Evolutionary conservation across 164 flowering plant species (phyloP).

Genomic region (Warburgia ugandensis): DNA sequence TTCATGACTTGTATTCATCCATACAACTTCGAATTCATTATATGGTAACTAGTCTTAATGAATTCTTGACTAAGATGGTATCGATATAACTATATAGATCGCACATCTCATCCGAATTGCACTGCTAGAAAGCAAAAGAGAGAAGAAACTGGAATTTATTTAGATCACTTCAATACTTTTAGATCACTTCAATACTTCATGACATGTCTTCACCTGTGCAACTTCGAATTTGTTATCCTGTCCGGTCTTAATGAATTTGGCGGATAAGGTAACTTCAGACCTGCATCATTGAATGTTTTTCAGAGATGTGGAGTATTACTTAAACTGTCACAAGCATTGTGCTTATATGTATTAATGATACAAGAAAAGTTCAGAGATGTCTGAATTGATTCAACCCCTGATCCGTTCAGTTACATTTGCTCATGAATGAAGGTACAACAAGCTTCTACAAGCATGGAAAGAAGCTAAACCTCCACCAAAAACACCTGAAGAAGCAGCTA

Average conservation of each 20-base stretch:
- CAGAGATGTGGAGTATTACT: not conserved
- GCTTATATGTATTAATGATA: no score
- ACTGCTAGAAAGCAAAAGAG: no score
- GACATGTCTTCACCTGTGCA: not conserved
- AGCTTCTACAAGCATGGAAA: slow-evolving; percentile 65
- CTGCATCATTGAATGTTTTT: not conserved
- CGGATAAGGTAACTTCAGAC: not conserved
- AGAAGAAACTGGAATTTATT: no score
- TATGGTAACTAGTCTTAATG: no score
- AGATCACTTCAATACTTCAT: not conserved
- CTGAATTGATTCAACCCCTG: not conserved
- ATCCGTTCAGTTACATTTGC: not conserved
- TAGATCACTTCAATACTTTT: no score
- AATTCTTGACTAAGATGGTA: no score
- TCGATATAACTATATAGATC: no score
- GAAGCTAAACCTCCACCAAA: slow-evolving; percentile 69
- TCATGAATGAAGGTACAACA: slow-evolving; percentile 51
- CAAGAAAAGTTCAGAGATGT: not conserved
- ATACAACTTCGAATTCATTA: no score
- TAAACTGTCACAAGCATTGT: not conserved
- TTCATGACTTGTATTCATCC: no score
- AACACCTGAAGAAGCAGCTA: slow-evolving; percentile 73
- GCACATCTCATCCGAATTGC: not conserved
- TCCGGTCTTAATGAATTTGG: not conserved
- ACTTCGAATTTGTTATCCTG: not conserved